Evolutionary conservation across 2,329 filamentous ascomycete genomes (phyloP).

Genomic region (Cladorrhinum sp.): DNA sequence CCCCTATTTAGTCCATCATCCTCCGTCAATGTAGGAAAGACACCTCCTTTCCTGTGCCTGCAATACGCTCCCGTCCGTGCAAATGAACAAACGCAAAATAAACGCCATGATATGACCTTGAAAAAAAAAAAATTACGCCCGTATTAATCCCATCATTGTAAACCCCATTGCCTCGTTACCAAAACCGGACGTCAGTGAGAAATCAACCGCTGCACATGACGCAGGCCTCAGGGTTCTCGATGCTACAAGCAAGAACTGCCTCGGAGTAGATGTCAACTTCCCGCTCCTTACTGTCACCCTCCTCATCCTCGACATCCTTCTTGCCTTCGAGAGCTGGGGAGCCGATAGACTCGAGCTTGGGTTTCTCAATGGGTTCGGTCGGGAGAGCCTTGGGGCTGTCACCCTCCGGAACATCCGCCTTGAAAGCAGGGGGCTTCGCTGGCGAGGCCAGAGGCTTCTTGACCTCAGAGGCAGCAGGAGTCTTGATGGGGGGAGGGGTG

Average conservation of each 20-base stretch:
- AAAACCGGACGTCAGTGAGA: constrained; percentile 11
- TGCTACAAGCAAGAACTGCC: constrained; percentile 88
- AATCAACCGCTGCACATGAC: constrained; percentile 94
- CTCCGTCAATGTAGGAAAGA: neutral
- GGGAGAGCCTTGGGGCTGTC: constrained; percentile 76
- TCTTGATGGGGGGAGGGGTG: constrained; percentile 56
- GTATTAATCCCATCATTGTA: constrained; percentile 8
- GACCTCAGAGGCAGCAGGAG: constrained; percentile 42
- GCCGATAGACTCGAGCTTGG: constrained; percentile 63
- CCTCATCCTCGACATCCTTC: constrained; percentile 65
- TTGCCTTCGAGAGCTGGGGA: constrained; percentile 51
- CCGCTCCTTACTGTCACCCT: constrained; percentile 67
- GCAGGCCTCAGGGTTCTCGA: constrained; percentile 93
- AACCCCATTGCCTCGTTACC: constrained; percentile 8
- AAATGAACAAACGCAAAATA: neutral
- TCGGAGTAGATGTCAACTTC: constrained; percentile 96
- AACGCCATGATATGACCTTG: constrained; percentile 7
- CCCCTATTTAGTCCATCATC: neutral
- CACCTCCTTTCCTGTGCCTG: constrained; percentile 4
- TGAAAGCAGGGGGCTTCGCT: constrained; percentile 64
- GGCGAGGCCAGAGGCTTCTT: constrained; percentile 51
- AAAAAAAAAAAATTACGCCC: constrained; percentile 11
- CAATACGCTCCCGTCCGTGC: constrained; percentile 8
- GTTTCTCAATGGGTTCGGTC: constrained; percentile 63
- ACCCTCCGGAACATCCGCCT: constrained; percentile 72